phyloP scores from a whole-genome alignment of 2,329 filamentous ascomycete species.

The Ceratocystis harringtonii region DNA sequence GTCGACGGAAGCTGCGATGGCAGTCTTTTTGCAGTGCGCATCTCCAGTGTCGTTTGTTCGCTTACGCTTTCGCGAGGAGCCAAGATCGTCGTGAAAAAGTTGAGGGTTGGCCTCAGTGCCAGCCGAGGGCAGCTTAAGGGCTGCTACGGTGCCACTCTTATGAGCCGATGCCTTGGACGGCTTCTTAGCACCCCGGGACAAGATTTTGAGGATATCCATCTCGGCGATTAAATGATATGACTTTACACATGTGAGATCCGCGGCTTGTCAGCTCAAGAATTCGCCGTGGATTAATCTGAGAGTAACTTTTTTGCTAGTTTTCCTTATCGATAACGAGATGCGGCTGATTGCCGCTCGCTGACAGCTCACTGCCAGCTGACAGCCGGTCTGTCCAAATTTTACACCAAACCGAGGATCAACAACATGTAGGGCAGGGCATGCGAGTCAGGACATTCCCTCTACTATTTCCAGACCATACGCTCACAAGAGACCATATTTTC shows the following conservation, averaged over 20 bases:
- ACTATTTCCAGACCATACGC: not conserved
- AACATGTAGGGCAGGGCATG: too few species aligned
- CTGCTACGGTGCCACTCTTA: constrained; percentile 21
- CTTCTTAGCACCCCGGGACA: constrained; percentile 54
- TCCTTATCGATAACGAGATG: constrained; percentile 14
- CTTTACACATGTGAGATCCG: not conserved
- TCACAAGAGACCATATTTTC: not conserved
- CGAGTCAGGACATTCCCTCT: too few species aligned
- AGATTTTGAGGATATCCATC: constrained; percentile 61
- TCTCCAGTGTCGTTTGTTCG: constrained; percentile 26
- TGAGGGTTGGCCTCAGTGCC: constrained; percentile 52
- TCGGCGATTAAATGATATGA: not conserved
- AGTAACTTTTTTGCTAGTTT: constrained; percentile 7
- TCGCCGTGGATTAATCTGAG: not conserved
- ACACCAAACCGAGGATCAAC: too few species aligned
- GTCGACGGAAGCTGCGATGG: not conserved
- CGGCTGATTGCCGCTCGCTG: not conserved
- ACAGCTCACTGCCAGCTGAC: not conserved
- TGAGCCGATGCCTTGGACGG: constrained; percentile 27
- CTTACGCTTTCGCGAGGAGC: constrained; percentile 31
- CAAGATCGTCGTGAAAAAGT: constrained; percentile 46
- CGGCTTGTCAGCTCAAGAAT: not conserved
- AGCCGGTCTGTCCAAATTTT: too few species aligned
- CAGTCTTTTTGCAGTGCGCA: constrained; percentile 19
- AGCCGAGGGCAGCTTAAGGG: constrained; percentile 44